Evolutionary conservation across 805 yeast species (phyloP).

Genomic region (Diddensiella caesifluorescens): DNA sequence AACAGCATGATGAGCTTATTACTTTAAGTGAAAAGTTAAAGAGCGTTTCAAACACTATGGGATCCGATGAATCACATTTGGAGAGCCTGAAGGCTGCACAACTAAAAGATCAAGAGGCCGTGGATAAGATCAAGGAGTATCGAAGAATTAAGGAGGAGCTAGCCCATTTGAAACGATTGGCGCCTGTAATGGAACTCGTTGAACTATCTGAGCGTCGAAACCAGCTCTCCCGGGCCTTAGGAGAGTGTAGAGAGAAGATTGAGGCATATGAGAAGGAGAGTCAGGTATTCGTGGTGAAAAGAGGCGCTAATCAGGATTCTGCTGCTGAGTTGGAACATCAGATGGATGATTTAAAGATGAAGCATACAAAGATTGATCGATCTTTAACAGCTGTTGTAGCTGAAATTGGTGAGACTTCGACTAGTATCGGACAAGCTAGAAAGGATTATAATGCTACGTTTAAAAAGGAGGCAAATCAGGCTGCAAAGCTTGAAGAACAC

Average conservation of each 20-base stretch:
- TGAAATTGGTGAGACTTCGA: not conserved
- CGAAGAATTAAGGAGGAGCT: constrained; percentile 9
- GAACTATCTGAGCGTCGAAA: not conserved
- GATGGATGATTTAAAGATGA: not conserved
- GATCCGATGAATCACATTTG: constrained; percentile 30
- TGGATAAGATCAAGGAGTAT: constrained; percentile 21
- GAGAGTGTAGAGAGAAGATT: not conserved
- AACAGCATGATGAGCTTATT: constrained; percentile 53
- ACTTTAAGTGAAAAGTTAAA: constrained; percentile 42
- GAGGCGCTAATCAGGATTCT: not conserved
- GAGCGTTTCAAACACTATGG: constrained; percentile 41
- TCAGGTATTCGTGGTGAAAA: not conserved
- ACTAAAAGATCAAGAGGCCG: constrained; percentile 29
- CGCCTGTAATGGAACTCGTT: constrained; percentile 1
- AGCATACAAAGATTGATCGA: not conserved
- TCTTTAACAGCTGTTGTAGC: not conserved
- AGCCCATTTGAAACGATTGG: constrained; percentile 10
- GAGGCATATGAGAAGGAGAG: not conserved
- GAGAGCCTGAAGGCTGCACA: constrained; percentile 11
- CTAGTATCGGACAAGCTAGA: not conserved
- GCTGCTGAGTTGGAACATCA: not conserved
- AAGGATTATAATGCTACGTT: not conserved
- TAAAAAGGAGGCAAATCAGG: constrained; percentile 10
- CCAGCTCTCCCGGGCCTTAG: not conserved
- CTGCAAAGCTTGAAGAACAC: not conserved